phyloP scores from a whole-genome alignment of 768 basidiomycete species.

The Boletus edulis region DNA sequence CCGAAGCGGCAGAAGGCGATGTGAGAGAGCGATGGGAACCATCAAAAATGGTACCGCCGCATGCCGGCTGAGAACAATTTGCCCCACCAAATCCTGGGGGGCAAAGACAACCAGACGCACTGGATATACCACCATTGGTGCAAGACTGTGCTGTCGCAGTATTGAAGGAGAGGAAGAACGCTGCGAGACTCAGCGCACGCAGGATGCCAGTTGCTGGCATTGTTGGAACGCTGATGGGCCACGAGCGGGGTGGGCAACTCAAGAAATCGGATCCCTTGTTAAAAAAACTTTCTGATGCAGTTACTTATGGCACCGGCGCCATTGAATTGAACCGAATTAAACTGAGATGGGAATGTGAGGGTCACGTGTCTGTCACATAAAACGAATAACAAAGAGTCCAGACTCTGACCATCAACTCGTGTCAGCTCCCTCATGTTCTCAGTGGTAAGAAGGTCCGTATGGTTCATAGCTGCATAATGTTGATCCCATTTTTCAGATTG shows the following conservation, averaged over 20 bases:
- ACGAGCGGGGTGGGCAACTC: not conserved
- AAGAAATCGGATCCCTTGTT: not conserved
- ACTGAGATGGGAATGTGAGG: too few relatives aligned
- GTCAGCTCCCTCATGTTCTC: slow-evolving; percentile 39
- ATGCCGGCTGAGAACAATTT: slow-evolving; percentile 66
- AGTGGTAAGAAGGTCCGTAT: slow-evolving; percentile 29
- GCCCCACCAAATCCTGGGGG: slow-evolving; percentile 79
- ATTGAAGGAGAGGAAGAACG: slow-evolving; percentile 10
- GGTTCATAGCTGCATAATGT: not conserved
- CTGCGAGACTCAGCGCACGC: slow-evolving; percentile 8
- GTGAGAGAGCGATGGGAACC: slow-evolving; percentile 56
- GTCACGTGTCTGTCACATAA: not conserved
- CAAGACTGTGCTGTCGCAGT: slow-evolving; percentile 24
- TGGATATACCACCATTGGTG: slow-evolving; percentile 24
- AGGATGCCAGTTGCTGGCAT: slow-evolving; percentile 12
- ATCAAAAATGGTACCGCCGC: slow-evolving; percentile 82
- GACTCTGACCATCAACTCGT: too few relatives aligned
- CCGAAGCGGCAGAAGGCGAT: slow-evolving; percentile 33
- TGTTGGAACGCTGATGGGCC: not conserved
- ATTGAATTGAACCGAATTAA: too few relatives aligned
- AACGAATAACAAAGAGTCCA: too few relatives aligned
- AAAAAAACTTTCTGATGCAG: too few relatives aligned
- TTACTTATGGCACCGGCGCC: too few relatives aligned
- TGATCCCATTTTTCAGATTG: slow-evolving; percentile 34
- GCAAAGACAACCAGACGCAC: slow-evolving; percentile 54